phyloP scores from a whole-genome alignment of 129 eudicot species.

The Centella asiatica region DNA sequence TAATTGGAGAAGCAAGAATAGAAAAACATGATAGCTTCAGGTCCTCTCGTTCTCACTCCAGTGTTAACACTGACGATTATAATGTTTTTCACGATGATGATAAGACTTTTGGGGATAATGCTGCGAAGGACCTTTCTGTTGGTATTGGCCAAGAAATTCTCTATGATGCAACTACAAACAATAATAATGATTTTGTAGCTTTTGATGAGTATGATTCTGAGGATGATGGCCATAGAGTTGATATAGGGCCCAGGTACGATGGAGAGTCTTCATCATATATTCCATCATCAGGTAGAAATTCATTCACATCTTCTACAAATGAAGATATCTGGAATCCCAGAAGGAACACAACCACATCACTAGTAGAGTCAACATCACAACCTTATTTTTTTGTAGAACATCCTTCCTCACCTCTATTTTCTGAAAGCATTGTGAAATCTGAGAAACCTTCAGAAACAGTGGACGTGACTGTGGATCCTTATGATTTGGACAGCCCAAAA shows the following conservation, averaged over 20 bases:
- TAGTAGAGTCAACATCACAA: slow-evolving; percentile 16
- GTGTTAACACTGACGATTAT: slow-evolving; percentile 18
- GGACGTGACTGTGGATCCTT: slow-evolving; percentile 23
- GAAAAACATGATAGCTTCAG: slow-evolving; percentile 24
- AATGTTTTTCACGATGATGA: slow-evolving; percentile 13
- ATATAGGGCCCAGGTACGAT: slow-evolving; percentile 31
- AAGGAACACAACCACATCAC: slow-evolving; percentile 17
- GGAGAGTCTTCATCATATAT: slow-evolving; percentile 28
- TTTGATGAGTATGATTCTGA: slow-evolving; percentile 47
- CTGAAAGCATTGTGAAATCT: slow-evolving; percentile 19
- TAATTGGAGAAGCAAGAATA: slow-evolving; percentile 27
- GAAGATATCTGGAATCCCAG: slow-evolving; percentile 24
- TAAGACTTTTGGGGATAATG: slow-evolving; percentile 22
- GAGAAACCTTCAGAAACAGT: slow-evolving; percentile 25
- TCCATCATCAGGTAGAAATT: slow-evolving; percentile 33
- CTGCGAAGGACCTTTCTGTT: neutral
- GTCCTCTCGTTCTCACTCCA: slow-evolving; percentile 37
- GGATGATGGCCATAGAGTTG: slow-evolving; percentile 26
- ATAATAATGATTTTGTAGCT: slow-evolving; percentile 27
- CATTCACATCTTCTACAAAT: slow-evolving; percentile 14
- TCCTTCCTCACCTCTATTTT: slow-evolving; percentile 21
- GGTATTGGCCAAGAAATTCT: slow-evolving; percentile 20
- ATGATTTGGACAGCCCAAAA: slow-evolving; percentile 43
- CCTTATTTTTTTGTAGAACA: slow-evolving; percentile 27
- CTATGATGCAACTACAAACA: slow-evolving; percentile 16